Base-by-base conservation (phyloP, 257 asterid genomes). In the Forsythia suspensa region DNA sequence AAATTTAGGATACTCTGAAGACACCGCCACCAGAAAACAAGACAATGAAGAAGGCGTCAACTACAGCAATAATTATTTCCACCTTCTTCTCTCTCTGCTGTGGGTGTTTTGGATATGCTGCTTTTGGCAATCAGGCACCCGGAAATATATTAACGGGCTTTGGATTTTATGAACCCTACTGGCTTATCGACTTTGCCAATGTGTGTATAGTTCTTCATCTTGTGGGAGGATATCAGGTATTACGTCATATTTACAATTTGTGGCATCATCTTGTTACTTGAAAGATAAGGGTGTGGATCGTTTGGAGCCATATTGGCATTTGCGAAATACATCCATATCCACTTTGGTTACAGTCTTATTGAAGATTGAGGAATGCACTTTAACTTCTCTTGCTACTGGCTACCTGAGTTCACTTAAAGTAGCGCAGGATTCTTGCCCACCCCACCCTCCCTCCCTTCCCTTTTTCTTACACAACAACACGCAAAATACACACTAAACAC, bases 81-180 rank as follows among this genome's bases (percentile, higher is more conserved):
- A 84, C 88, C 75, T 82, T 87, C 89, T 90, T 92, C 90, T 90
- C 86, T 74, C 80, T 90, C 70, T 88, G 84, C 41, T 88, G 91
- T 61, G 95, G 92, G 63, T 84, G 92, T 70, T 89, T 88, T 3
- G 97, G 96, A 36, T 92, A 90, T 80, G 94, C 96, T 59, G 94
- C 97, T 29, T 90, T 90, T 34, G 96, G 96, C 11, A 51, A 80
- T 43, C 76, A 85, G 48, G 84, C 92, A n/a, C 97, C 94, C 0
- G 93, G 96, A 43, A 92, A 92, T 80, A 88, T 92, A 77, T 79
- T 90, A 81, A 88, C 93, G 0, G 97, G 59, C 59, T 48, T 48
- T 15, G 59, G 94, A 76, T n/a, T 92, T 92, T 89, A 86, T 5
- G 94, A 92, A 72, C 97, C 97, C 0, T 92, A 80, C 77, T 92